These are phyloP conservation scores for Colletotrichum zoysiae DNA, from an alignment of 2,329 filamentous ascomycete species.

Conservation along the genomic window DNA sequence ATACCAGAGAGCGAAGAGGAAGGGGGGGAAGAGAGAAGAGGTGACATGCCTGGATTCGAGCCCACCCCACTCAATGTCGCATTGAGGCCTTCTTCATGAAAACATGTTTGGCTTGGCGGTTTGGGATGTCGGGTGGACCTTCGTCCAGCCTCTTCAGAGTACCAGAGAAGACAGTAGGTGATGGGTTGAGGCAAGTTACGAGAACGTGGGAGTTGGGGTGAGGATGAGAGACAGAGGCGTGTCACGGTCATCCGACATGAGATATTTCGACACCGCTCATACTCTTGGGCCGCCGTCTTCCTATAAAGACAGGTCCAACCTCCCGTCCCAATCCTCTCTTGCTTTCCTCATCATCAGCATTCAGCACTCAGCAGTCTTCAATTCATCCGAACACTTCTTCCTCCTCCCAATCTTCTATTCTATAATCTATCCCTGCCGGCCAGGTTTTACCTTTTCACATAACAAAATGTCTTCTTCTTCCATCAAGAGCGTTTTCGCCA, in stretches of 20 bases:
- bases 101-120: slow-evolving; percentile 38
- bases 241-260: slow-evolving; percentile 34
- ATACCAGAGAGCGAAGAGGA: background rate
- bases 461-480: slow-evolving; percentile 47
- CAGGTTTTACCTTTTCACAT: slow-evolving; percentile 38
- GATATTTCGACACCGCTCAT: slow-evolving; percentile 6
- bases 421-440: slow-evolving; percentile 40
- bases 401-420: slow-evolving; percentile 38
- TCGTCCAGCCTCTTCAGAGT: background rate
- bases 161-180: slow-evolving; percentile 2
- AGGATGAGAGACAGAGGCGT: background rate
- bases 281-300: background rate
- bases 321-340: background rate
- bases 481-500: slow-evolving; percentile 51
- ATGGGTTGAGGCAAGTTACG: background rate
- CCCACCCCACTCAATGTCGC: slow-evolving; percentile 8
- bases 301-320: slow-evolving; percentile 31
- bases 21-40: too few relatives aligned
- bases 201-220: background rate
- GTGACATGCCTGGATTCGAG: background rate
- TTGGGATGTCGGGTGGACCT: slow-evolving; percentile 24
- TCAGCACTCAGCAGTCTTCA: slow-evolving; percentile 29
- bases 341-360: slow-evolving; percentile 7
- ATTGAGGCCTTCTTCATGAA: slow-evolving; percentile 19
- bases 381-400: slow-evolving; percentile 27